Evolutionary conservation across 2,329 filamentous ascomycete species (phyloP), one percentile per base, ranked within the genome.

Genomic region (Aspergillus aculeatinus): DNA sequence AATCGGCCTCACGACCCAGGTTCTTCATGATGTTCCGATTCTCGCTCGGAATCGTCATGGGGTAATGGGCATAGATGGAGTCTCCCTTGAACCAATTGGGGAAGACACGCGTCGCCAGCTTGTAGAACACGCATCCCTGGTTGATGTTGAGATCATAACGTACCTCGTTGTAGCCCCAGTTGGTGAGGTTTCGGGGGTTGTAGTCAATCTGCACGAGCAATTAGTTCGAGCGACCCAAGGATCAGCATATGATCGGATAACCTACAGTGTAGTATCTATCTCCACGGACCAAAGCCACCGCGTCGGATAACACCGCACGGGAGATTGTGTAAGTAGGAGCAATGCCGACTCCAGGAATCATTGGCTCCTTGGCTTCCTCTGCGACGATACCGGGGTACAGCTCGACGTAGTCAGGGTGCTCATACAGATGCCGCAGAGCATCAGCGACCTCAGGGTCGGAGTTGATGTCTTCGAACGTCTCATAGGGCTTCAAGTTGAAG

Each of bases 101-200:
- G 80, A 96, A 92, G 0, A 90, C 89, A 5, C 89, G 85, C 39
- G 91, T 80, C 72, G 93, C 89, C 39, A 96, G 82, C 79, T 95
- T 96, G 81, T 93, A 92, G 76, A 94, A 90, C 12, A 92, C 86
- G 66, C 89, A 92, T 51, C 92, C 91, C 70, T 95, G 88, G 75
- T 95, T 90, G 65, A 94, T 77, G 60, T 83, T 85, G 23, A 87
- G 77, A 66, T 96, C 90, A 58, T 88, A 91, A 21, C 89, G 82
- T 3, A 85, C 89, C 71, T 92, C 89, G 57, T 86, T 85, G 78
- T 85, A 94, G 21, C 91, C 91, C 91, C 91, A 96, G 76, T 91
- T 92, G 1, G 91, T 96, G 51, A 96, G 76, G 66, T 87, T 86
- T 9, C 86, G 84, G 0, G 91, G 85, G 65, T 88, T 86, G 72